Conservation (phyloP, 371 early-diverging fungal species). For the Mortierella sp. region DNA sequence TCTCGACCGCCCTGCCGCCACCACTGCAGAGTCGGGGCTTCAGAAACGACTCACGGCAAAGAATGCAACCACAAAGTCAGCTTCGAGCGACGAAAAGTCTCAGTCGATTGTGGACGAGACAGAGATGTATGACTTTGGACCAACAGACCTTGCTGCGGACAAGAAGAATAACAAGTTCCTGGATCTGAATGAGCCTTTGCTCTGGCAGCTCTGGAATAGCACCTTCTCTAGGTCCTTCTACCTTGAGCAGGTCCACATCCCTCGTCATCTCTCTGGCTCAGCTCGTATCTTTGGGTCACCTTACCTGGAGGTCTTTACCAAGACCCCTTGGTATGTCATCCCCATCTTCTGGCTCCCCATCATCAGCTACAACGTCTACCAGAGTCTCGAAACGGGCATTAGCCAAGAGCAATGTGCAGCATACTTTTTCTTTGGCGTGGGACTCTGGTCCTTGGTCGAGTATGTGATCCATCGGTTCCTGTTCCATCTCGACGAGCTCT, state of each 20-base stretch:
- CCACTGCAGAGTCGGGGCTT: background rate
- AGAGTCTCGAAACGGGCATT: constrained; percentile 1
- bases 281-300: constrained; percentile 81
- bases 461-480: constrained; percentile 90
- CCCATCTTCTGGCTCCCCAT: constrained; percentile 85
- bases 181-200: constrained; percentile 80
- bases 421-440: constrained; percentile 71
- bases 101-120: constrained; percentile 54
- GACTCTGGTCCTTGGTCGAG: constrained; percentile 83
- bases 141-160: constrained; percentile 50
- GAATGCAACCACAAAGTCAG: too few species aligned
- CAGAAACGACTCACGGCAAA: constrained; percentile 1
- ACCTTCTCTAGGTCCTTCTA: constrained; percentile 81
- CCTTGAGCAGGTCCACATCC: constrained; percentile 89
- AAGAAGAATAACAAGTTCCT: constrained; percentile 75
- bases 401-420: constrained; percentile 3
- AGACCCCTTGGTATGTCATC: constrained; percentile 91
- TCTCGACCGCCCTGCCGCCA: constrained; percentile 42
- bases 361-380: constrained; percentile 2
- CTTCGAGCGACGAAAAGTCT: too few species aligned
- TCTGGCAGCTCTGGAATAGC: constrained; percentile 77
- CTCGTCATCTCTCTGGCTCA: constrained; percentile 78
- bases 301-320: constrained; percentile 81
- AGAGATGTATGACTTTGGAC: constrained; percentile 25
- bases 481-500: constrained; percentile 85